Conservation (phyloP, 441 rosid genomes). For the Arabidopsis lyrata region DNA sequence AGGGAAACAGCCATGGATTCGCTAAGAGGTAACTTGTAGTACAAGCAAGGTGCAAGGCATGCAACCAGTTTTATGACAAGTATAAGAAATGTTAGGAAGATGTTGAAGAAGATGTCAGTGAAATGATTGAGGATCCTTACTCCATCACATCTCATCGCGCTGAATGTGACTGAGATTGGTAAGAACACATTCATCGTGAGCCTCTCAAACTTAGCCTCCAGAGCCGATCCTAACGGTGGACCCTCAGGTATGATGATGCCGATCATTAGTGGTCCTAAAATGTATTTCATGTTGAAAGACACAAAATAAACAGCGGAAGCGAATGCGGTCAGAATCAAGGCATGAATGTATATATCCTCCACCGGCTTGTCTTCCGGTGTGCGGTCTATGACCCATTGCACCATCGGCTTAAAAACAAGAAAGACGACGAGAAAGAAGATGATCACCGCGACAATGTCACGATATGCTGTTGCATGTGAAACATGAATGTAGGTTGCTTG, state of each 20-base stretch:
- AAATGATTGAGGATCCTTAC: constrained; percentile 10
- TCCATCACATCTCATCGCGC: constrained; percentile 36
- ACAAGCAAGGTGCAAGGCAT: too few relatives aligned
- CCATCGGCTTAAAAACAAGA: constrained; percentile 13
- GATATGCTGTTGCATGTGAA: constrained; percentile 28
- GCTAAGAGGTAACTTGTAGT: too few relatives aligned
- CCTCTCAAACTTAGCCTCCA: constrained; percentile 31
- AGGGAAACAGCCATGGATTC: too few relatives aligned
- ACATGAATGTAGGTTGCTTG: constrained; percentile 19
- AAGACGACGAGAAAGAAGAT: constrained; percentile 17
- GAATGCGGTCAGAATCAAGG: background rate
- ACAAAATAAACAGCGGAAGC: constrained; percentile 1
- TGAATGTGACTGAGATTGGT: constrained; percentile 30
- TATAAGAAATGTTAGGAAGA: constrained; percentile 15
- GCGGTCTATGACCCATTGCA: constrained; percentile 13
- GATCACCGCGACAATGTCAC: background rate
- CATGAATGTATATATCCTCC: constrained; percentile 1
- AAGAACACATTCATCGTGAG: constrained; percentile 19
- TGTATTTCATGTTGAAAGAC: constrained; percentile 20
- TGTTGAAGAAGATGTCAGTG: constrained; percentile 27
- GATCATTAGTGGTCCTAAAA: constrained; percentile 30
- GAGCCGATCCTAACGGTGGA: constrained; percentile 33
- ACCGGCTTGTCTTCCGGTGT: constrained; percentile 37
- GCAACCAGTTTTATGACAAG: constrained; percentile 4
- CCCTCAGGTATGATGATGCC: constrained; percentile 38